phyloP scores from a whole-genome alignment of 768 basidiomycete genomes.

The Xanthoconium purpureum region DNA sequence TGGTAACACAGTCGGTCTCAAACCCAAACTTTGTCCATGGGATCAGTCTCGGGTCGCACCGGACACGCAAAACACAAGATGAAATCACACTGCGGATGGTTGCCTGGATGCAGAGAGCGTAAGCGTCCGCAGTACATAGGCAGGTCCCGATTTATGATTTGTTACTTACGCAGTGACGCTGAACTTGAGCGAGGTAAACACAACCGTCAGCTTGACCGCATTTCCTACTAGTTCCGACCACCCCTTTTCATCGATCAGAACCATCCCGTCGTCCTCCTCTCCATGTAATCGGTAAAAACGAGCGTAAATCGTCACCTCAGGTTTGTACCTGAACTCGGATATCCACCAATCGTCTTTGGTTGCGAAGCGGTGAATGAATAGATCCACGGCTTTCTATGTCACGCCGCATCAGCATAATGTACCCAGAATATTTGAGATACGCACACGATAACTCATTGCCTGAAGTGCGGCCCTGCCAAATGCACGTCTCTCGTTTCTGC shows the following conservation, averaged over 20 bases:
- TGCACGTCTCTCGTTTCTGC: slow-evolving; percentile 30
- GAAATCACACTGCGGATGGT: slow-evolving; percentile 24
- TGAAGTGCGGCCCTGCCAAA: slow-evolving; percentile 32
- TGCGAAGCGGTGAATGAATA: slow-evolving; percentile 34
- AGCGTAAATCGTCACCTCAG: slow-evolving; percentile 34
- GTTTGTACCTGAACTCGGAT: slow-evolving; percentile 33
- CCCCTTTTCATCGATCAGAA: slow-evolving; percentile 31
- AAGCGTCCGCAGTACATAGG: slow-evolving; percentile 8
- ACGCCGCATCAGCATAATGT: slow-evolving; percentile 7
- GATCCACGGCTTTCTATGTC: slow-evolving; percentile 28
- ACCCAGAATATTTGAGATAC: slow-evolving; percentile 1
- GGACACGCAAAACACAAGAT: neutral
- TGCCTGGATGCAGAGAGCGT: slow-evolving; percentile 17
- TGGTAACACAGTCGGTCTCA: too few relatives aligned
- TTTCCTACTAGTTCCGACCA: slow-evolving; percentile 34
- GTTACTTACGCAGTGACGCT: slow-evolving; percentile 30
- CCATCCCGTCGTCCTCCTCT: slow-evolving; percentile 33
- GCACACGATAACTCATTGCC: slow-evolving; percentile 32
- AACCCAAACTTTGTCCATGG: too few relatives aligned
- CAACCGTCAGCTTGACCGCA: slow-evolving; percentile 30
- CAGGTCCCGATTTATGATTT: too few relatives aligned
- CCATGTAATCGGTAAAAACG: slow-evolving; percentile 33
- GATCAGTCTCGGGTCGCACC: too few relatives aligned
- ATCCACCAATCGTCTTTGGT: slow-evolving; percentile 37
- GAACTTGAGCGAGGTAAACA: slow-evolving; percentile 36